phyloP scores from a whole-genome alignment of 805 yeast species.

The Saccharomycopsis fibuligera region DNA sequence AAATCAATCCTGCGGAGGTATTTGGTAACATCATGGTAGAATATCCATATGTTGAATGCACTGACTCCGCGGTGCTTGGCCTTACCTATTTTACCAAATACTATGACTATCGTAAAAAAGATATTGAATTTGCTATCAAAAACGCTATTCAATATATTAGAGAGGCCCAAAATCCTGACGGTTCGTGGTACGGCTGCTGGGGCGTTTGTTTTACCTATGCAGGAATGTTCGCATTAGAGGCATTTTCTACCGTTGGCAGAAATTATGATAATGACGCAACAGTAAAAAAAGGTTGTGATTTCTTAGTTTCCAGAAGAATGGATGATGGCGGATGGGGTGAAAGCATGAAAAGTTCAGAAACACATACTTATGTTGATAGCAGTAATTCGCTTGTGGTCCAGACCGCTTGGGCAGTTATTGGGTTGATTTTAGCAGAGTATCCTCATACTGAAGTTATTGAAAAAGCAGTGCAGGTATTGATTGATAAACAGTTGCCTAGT shows the following conservation, averaged over 20 bases:
- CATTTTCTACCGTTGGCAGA: conserved; percentile 64
- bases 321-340: conserved; percentile 98
- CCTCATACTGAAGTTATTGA: conserved; percentile 62
- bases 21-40: conserved; percentile 98
- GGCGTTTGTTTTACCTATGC: conserved; percentile 96
- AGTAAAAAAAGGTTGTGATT: conserved; percentile 79
- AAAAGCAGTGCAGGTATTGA: conserved; percentile 55
- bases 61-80: conserved; percentile 91
- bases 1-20: conserved; percentile 92
- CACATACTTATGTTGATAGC: conserved; percentile 64
- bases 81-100: conserved; percentile 67
- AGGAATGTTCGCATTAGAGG: conserved; percentile 96
- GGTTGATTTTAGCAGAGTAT: conserved; percentile 70
- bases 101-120: conserved; percentile 57
- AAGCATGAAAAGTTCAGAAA: conserved; percentile 83
- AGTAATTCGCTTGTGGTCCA: conserved; percentile 69
- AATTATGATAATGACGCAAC: conserved; percentile 52
- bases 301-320: conserved; percentile 66
- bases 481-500: conserved; percentile 56
- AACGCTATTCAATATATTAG: conserved; percentile 71
- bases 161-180: conserved; percentile 65
- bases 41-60: conserved; percentile 96
- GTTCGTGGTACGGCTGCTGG: conserved; percentile 99
- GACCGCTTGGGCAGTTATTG: conserved; percentile 89
- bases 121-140: conserved; percentile 62